A percentile compares a stretch with the other conserved stretches of the same genome.
Evolutionary conservation across 805 yeast genomes (phyloP).

Genomic region (Barnettozyma vustinii): DNA sequence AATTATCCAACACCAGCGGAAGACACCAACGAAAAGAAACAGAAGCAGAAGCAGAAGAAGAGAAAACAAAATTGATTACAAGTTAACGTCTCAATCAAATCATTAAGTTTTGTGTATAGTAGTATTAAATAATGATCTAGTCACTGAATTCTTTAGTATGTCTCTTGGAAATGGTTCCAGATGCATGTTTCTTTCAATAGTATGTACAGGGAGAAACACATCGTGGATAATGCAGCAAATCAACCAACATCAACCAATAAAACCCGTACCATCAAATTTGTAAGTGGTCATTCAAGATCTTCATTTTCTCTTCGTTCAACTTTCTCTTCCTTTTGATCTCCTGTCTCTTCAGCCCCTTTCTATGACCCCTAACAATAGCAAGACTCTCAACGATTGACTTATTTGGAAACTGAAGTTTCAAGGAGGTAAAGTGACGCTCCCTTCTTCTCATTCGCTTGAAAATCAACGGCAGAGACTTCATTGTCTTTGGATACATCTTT

Average conservation of each 20-base stretch:
- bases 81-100: not conserved
- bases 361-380: not conserved
- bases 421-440: conserved; percentile 4
- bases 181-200: not conserved
- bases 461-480: conserved; percentile 22
- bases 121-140: not conserved
- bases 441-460: conserved; percentile 23
- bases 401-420: not conserved
- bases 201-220: conserved; percentile 1
- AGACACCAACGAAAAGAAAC: conserved; percentile 8
- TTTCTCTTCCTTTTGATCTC: conserved; percentile 5
- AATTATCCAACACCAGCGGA: conserved; percentile 17
- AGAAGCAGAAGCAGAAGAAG: conserved; percentile 1
- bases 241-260: not conserved
- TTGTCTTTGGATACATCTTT: conserved; percentile 27
- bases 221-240: not conserved
- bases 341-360: conserved; percentile 4
- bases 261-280: not conserved
- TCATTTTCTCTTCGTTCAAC: not conserved
- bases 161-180: not conserved
- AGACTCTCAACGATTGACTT: not conserved
- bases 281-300: not conserved
- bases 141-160: not conserved
- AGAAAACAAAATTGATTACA: not conserved
- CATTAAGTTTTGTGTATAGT: not conserved